Percentiles rank a stretch among this genome's conserved stretches.
Conservation (phyloP, 2,329 filamentous ascomycete species). For the Pestalotiopsis sp. region DNA sequence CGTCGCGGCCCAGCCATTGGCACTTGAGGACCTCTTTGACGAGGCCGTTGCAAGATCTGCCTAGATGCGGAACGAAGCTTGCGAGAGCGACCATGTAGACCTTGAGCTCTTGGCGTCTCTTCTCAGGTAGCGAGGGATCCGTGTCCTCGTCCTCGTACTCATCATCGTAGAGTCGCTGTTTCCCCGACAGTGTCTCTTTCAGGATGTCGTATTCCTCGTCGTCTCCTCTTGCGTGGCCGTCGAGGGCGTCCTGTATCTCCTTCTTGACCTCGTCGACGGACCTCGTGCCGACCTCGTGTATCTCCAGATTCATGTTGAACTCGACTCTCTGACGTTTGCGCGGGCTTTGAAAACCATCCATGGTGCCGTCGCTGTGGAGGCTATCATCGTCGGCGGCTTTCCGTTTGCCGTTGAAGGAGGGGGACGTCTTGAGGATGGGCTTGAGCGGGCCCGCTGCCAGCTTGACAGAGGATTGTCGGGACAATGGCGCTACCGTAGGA, state of each 20-base stretch:
- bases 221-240: conserved; percentile 58
- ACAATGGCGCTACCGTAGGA: conserved; percentile 26
- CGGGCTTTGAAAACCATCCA: conserved; percentile 44
- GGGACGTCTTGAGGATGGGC: conserved; percentile 55
- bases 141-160: conserved; percentile 47
- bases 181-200: conserved; percentile 60
- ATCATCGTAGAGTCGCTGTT: conserved; percentile 45
- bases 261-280: conserved; percentile 58
- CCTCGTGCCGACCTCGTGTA: conserved; percentile 56
- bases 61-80: conserved; percentile 61
- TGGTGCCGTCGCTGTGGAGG: conserved; percentile 37
- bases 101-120: conserved; percentile 55
- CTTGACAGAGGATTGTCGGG: conserved; percentile 29
- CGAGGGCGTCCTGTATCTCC: conserved; percentile 58
- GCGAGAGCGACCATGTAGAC: conserved; percentile 66
- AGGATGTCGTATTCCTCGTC: conserved; percentile 64
- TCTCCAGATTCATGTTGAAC: conserved; percentile 61
- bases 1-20: conserved; percentile 67
- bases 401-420: conserved; percentile 44
- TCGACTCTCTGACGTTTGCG: conserved; percentile 60
- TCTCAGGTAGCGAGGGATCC: conserved; percentile 37
- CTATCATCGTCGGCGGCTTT: conserved; percentile 46
- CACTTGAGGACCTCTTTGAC: conserved; percentile 62
- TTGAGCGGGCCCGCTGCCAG: conserved; percentile 46
- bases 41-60: conserved; percentile 60